Conservation (phyloP, 2,329 filamentous ascomycete genomes). For the Botrytis sinoallii region DNA sequence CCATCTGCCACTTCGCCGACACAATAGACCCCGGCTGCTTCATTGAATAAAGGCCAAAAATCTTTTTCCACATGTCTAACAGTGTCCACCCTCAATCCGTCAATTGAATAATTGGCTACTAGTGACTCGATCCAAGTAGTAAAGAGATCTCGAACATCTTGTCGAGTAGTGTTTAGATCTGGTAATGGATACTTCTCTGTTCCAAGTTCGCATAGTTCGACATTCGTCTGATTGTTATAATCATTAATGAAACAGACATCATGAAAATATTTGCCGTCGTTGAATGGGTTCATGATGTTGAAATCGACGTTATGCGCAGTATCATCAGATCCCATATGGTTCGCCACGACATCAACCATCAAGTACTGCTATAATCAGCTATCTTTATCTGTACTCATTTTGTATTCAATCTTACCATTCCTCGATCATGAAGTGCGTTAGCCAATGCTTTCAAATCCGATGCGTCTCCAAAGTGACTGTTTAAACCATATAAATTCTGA, state of each 20-base stretch:
- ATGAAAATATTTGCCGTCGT: slow-evolving; percentile 38
- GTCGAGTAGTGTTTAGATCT: slow-evolving; percentile 35
- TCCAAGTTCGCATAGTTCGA: slow-evolving; percentile 32
- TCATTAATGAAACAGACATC: slow-evolving; percentile 38
- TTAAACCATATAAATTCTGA: slow-evolving; percentile 46
- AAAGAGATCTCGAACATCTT: slow-evolving; percentile 26
- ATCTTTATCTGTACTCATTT: too few relatives aligned
- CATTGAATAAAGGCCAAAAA: slow-evolving; percentile 54
- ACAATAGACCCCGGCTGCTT: slow-evolving; percentile 54
- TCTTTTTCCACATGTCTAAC: slow-evolving; percentile 46
- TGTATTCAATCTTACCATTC: slow-evolving; percentile 34
- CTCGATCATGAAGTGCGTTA: slow-evolving; percentile 44
- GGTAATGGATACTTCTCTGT: slow-evolving; percentile 34
- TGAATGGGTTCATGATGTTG: slow-evolving; percentile 42
- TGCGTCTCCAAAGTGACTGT: slow-evolving; percentile 48
- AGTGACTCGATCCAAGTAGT: slow-evolving; percentile 32
- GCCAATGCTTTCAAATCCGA: slow-evolving; percentile 47
- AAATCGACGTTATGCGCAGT: slow-evolving; percentile 40
- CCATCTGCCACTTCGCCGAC: slow-evolving; percentile 60
- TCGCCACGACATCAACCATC: slow-evolving; percentile 52
- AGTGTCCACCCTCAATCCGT: slow-evolving; percentile 50
- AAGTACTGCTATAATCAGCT: slow-evolving; percentile 39
- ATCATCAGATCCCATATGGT: slow-evolving; percentile 43
- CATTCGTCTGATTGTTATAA: slow-evolving; percentile 39
- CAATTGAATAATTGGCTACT: slow-evolving; percentile 39